phyloP scores from a whole-genome alignment of 805 yeast species.

The Ogataea parapolymorpha region DNA sequence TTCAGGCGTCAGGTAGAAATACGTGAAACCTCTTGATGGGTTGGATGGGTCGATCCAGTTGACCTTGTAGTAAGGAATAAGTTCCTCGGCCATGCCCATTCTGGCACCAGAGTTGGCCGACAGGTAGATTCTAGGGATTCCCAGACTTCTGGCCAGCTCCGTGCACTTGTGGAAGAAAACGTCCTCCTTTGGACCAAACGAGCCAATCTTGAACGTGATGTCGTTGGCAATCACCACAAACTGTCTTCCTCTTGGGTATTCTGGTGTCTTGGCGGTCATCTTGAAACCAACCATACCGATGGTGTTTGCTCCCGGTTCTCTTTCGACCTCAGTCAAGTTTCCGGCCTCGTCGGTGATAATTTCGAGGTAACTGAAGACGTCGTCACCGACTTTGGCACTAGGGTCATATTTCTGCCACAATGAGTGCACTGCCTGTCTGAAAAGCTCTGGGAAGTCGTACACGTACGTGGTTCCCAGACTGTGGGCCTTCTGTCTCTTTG shows the following conservation, averaged over 20 bases:
- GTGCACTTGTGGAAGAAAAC: constrained; percentile 88
- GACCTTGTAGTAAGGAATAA: constrained; percentile 82
- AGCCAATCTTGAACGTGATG: constrained; percentile 96
- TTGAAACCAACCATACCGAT: constrained; percentile 98
- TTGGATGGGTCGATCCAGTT: constrained; percentile 82
- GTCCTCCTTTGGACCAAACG: constrained; percentile 97
- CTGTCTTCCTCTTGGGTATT: constrained; percentile 94
- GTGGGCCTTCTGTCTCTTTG: constrained; percentile 98
- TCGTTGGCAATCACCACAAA: constrained; percentile 93
- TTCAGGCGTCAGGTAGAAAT: constrained; percentile 76
- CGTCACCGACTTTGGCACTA: constrained; percentile 62
- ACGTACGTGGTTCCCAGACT: constrained; percentile 97
- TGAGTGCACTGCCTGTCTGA: constrained; percentile 84
- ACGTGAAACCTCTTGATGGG: constrained; percentile 85
- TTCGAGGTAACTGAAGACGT: constrained; percentile 75
- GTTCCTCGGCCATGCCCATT: constrained; percentile 96
- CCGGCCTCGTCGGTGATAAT: constrained; percentile 81
- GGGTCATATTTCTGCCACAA: constrained; percentile 76
- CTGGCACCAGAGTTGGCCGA: constrained; percentile 99
- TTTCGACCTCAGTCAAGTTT: constrained; percentile 77
- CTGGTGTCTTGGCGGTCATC: constrained; percentile 89
- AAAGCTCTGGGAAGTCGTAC: constrained; percentile 97
- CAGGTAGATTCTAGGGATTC: constrained; percentile 92
- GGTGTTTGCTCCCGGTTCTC: constrained; percentile 95
- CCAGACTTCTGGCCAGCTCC: constrained; percentile 82